Conservation (phyloP, 768 basidiomycete species). For the Naganishia vishniacii region DNA sequence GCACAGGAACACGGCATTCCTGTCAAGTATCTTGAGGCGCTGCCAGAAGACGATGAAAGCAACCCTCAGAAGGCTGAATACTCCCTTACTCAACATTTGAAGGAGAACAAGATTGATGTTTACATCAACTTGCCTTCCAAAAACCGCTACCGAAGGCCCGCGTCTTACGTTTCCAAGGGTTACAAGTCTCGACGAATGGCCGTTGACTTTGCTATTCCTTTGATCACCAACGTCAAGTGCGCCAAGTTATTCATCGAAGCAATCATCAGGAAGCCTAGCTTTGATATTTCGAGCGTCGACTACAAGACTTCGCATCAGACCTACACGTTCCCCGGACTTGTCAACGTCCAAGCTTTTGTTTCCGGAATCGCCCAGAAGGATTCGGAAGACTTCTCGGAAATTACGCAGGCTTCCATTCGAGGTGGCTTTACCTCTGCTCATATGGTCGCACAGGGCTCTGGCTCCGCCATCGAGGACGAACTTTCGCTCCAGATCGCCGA, state of each 20-base stretch:
- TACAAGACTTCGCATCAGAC: constrained; percentile 90
- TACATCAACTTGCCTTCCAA: constrained; percentile 99
- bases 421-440: constrained; percentile 85
- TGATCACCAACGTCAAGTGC: constrained; percentile 98
- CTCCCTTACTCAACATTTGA: constrained; percentile 87
- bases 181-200: constrained; percentile 97
- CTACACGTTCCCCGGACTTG: constrained; percentile 80
- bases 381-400: constrained; percentile 60
- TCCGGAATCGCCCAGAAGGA: constrained; percentile 60
- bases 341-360: constrained; percentile 82
- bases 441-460: constrained; percentile 66
- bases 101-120: constrained; percentile 93
- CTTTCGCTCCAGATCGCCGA: constrained; percentile 65
- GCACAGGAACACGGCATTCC: constrained; percentile 80
- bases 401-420: constrained; percentile 74
- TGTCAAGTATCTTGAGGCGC: constrained; percentile 93
- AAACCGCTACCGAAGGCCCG: constrained; percentile 93
- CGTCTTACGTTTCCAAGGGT: constrained; percentile 93
- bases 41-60: constrained; percentile 58
- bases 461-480: constrained; percentile 62
- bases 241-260: constrained; percentile 95
- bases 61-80: constrained; percentile 92
- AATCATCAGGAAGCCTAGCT: constrained; percentile 62
- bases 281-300: constrained; percentile 84
- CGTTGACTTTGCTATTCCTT: constrained; percentile 93